These are phyloP conservation scores for Nymphaea thermarum DNA, from an alignment of 164 flowering plant genomes.

Conservation along the genomic window DNA sequence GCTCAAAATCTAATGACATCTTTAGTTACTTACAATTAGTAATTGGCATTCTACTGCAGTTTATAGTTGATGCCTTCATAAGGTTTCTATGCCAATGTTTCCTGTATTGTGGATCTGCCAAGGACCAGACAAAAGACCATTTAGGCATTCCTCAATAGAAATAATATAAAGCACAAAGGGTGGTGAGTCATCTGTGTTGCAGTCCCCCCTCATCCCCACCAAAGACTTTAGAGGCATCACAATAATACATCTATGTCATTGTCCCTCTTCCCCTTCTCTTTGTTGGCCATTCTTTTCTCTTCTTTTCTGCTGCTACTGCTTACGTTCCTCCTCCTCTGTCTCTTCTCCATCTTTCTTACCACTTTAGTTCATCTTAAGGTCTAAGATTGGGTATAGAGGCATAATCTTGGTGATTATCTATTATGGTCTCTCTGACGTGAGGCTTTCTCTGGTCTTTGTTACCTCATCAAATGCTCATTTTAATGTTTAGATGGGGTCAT, in stretches of 20 bases:
- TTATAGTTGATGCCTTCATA: conserved; percentile 37
- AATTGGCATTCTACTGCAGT: conserved; percentile 42
- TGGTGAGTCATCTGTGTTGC: neutral
- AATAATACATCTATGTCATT: neutral
- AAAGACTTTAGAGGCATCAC: neutral
- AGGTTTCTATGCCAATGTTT: conserved; percentile 46
- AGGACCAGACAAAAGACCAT: conserved; percentile 82
- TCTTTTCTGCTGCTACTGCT: conserved; percentile 3
- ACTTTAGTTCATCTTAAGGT: neutral
- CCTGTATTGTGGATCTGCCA: conserved; percentile 61
- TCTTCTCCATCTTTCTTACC: neutral
- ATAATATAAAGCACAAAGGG: conserved; percentile 42
- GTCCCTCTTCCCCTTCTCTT: neutral
- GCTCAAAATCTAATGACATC: neutral
- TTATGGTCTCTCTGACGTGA: too few relatives aligned
- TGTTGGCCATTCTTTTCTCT: conserved; percentile 6
- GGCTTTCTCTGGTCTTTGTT: too few relatives aligned
- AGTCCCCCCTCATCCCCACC: neutral
- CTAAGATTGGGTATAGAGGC: neutral
- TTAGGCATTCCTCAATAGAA: conserved; percentile 62
- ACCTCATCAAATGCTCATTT: too few relatives aligned
- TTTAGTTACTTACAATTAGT: conserved; percentile 37
- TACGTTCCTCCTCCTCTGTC: neutral
- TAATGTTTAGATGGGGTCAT: too few relatives aligned
- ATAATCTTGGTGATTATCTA: too few relatives aligned